Evolutionary conservation across 257 asterid genomes (phyloP).

Genomic region (Nicotiana tomentosiformis): DNA sequence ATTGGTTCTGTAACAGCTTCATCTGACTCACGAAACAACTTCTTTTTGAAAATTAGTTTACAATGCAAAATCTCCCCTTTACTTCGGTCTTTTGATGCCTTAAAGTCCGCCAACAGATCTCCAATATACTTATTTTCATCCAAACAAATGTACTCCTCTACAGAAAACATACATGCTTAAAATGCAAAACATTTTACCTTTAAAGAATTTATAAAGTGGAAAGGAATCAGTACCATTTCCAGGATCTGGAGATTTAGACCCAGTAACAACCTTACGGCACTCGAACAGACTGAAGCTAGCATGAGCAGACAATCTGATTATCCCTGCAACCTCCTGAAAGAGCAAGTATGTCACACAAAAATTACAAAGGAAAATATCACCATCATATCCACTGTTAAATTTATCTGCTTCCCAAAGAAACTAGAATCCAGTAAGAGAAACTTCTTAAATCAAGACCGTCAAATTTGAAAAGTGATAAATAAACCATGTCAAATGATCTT

Average conservation of each 20-base stretch:
- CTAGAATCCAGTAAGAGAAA: neutral
- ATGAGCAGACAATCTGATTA: conserved; percentile 79
- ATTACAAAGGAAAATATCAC: neutral
- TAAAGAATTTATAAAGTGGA: neutral
- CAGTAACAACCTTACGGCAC: conserved; percentile 82
- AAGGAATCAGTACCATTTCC: conserved; percentile 61
- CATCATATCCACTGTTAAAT: neutral
- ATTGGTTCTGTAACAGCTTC: conserved; percentile 87
- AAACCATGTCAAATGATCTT: neutral
- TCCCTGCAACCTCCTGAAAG: conserved; percentile 91
- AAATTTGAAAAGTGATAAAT: neutral
- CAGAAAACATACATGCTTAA: conserved; percentile 14
- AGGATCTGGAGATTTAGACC: conserved; percentile 84
- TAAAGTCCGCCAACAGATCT: conserved; percentile 90
- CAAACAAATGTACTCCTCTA: conserved; percentile 87
- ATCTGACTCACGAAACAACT: conserved; percentile 93
- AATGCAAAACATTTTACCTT: neutral
- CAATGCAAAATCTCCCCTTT: conserved; percentile 95
- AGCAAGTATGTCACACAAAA: conserved; percentile 4
- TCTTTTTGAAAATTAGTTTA: conserved; percentile 81
- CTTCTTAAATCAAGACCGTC: neutral
- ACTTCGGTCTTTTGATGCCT: conserved; percentile 88
- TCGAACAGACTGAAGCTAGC: conserved; percentile 93
- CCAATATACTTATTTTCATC: conserved; percentile 96
- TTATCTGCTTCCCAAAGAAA: neutral